Base-by-base conservation (phyloP, 176 grass and related monocot genomes). In the Rhynchospora pubera region DNA sequence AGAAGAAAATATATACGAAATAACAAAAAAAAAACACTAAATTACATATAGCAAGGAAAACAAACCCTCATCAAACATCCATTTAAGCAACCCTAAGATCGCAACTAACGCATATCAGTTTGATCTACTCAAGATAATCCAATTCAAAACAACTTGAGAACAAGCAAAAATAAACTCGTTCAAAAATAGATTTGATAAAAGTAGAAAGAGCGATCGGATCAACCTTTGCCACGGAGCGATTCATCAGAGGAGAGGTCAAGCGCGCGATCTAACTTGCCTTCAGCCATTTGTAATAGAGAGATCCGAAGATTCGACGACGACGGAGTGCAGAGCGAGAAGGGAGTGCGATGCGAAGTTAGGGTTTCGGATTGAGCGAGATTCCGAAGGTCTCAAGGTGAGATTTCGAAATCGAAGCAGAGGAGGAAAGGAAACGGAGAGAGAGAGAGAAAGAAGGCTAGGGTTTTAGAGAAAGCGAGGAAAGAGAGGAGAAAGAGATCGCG, bases 211-310 rank as follows among this genome's bases (percentile, higher is more conserved):
- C 47, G n/a, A 72, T 28, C 59, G 15, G 70, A 86, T 88, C 75
- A 94, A 92, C 95, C 94, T 93, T 98, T 19, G 82, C 63, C 45
- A n/a, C 71, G 15, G 72, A 18, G 44, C 34, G 70, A 61, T 82
- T 87, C 62, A 45, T 63, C 63, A 62, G 84, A 12, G 53, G 83
- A 79, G 55, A 88, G 89, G 42, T 89, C 89, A 21, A 86, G 68
- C 70, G 87, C 72, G 62, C 91, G 90, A 94, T 98, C 90, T 87
- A 94, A 56, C 85, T 91, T 94, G 66, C 88, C 83, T 88, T 91
- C 92, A 22, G 89, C 88, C 95, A 94, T 98, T 73, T 80, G 64
- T 19, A 64, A 46, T 23, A 12, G 28, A 65, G 23, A 62, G 89
- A 88, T 94, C 91, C 87, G 24, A 84, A 22, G 47, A 26, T 52